Evolutionary conservation across 2,329 filamentous ascomycete species (phyloP), one percentile per base, ranked within the genome.

Genomic region (Cladophialophora carrionii): DNA sequence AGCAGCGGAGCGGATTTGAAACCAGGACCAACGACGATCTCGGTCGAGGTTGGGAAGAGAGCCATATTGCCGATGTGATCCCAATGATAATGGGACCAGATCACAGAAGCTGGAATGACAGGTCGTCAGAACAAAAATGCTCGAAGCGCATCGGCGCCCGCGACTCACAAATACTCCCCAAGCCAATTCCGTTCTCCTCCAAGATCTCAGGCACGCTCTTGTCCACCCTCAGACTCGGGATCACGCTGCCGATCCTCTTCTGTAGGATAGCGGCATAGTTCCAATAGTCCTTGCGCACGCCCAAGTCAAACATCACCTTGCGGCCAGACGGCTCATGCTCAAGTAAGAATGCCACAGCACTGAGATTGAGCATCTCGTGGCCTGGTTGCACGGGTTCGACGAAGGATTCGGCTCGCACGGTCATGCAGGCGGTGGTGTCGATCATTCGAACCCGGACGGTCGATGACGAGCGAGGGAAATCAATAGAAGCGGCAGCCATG

Each of bases 11-110:
- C 73, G 0, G 72, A 72, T 2, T 78, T 67, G 72, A 85, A 82
- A 0, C 84, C 84, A 0, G 83, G 80, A 0, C 84, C 85, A 4
- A 86, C 83, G 26, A 86, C 69, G 0, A 87, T 70, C 14, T 81
- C 77, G 0, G 82, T 83, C 0, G 70, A 73, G 0, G 70, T 0
- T 0, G 82, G 81, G 57, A 86, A 86, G 0, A 73, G 74, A 0
- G 79, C 77, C 0, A 80, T 77, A 62, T 85, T 80, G 0, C 84
- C 85, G 12, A 79, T 80, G 62, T 86, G 84, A 69, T 86, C 69
- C 61, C 67, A 71, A 26, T 71, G 69, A 34, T 72, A 72, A 57
- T 76, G 75, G 62, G 73, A 67, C 71, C 70, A 74, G 24, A 74
- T 68, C 22, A 75, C 69, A n/a, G 71, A 68, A n/a, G 67, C 71